A percentile compares a stretch with the other conserved stretches of the same genome.
These are phyloP conservation scores for Calonectria naviculata DNA, from an alignment of 2,329 filamentous ascomycete species.

Conservation along the genomic window DNA sequence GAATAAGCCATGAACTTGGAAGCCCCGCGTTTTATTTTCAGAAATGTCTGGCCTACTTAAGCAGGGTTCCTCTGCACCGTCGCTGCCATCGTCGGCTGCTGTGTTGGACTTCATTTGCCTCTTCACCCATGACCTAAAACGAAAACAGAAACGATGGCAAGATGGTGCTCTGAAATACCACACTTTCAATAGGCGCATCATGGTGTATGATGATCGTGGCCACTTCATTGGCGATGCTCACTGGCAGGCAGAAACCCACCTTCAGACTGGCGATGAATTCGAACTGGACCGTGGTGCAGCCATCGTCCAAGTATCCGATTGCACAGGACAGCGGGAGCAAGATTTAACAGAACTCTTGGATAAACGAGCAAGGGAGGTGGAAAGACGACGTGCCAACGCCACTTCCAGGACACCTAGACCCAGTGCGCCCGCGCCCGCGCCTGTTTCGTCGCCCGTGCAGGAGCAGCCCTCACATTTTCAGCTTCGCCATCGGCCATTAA, in stretches of 20 bases:
- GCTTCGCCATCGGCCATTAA: constrained; percentile 58
- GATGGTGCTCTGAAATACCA: constrained; percentile 91
- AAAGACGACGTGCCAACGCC: constrained; percentile 57
- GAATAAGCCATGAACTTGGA: not conserved
- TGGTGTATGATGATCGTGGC: constrained; percentile 87
- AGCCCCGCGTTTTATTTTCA: not conserved
- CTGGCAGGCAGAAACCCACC: constrained; percentile 75
- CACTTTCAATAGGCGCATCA: constrained; percentile 89
- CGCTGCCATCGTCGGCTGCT: constrained; percentile 64
- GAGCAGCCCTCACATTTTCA: constrained; percentile 47
- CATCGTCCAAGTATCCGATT: constrained; percentile 84
- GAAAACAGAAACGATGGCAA: constrained; percentile 94
- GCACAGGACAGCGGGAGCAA: constrained; percentile 77
- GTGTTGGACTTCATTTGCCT: constrained; percentile 88
- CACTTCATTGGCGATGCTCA: constrained; percentile 89
- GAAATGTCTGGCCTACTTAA: constrained; percentile 28
- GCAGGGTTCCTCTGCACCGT: not conserved
- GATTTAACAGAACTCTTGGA: constrained; percentile 82
- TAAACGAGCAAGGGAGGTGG: constrained; percentile 71
- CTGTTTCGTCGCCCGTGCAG: constrained; percentile 32
- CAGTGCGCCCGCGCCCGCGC: constrained; percentile 33
- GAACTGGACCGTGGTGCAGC: constrained; percentile 79
- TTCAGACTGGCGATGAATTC: constrained; percentile 86
- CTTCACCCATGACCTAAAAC: constrained; percentile 85
- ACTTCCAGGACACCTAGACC: constrained; percentile 48